These are phyloP conservation scores for Penium margaritaceum DNA, from an alignment of 139 green algal genomes.

Conservation along the genomic window DNA sequence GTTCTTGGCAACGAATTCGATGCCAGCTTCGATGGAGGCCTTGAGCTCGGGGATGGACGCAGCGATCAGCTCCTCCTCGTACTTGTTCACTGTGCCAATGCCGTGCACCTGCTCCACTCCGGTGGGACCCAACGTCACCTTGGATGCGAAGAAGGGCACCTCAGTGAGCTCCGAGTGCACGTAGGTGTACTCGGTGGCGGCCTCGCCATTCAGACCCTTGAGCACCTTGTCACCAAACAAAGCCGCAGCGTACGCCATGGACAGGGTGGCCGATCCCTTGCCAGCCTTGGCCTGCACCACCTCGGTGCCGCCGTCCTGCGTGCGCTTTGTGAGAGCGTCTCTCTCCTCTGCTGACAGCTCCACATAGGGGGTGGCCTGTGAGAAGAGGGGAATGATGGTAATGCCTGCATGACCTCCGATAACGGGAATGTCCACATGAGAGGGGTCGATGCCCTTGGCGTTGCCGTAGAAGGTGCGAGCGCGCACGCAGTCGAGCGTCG, in stretches of 20 bases:
- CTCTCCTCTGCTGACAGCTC: constrained; percentile 67
- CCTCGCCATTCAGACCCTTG: constrained; percentile 79
- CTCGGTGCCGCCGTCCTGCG: constrained; percentile 96
- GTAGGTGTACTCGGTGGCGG: constrained; percentile 73
- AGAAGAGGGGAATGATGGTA: constrained; percentile 96
- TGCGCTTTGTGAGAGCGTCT: constrained; percentile 89
- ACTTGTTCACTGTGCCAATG: too few relatives aligned
- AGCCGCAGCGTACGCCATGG: constrained; percentile 80
- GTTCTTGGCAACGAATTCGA: too few relatives aligned
- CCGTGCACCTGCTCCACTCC: too few relatives aligned
- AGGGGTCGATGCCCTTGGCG: constrained; percentile 23
- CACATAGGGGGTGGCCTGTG: constrained; percentile 56
- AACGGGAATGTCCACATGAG: constrained; percentile 80
- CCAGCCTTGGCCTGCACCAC: constrained; percentile 64
- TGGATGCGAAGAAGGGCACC: constrained; percentile 85
- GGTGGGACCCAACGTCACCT: too few relatives aligned
- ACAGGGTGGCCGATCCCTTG: constrained; percentile 54
- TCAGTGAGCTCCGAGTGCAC: constrained; percentile 74
- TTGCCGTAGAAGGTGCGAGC: constrained; percentile 49
- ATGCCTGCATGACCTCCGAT: constrained; percentile 91
- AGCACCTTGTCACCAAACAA: constrained; percentile 87
- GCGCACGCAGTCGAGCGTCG: constrained; percentile 54
- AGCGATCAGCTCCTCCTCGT: too few relatives aligned
- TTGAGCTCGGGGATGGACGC: too few relatives aligned
- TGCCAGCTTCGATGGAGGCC: too few relatives aligned